A percentile compares a stretch with the other conserved stretches of the same genome.
Evolutionary conservation across 768 basidiomycete genomes (phyloP).

Genomic region (Heimioporus sp.): DNA sequence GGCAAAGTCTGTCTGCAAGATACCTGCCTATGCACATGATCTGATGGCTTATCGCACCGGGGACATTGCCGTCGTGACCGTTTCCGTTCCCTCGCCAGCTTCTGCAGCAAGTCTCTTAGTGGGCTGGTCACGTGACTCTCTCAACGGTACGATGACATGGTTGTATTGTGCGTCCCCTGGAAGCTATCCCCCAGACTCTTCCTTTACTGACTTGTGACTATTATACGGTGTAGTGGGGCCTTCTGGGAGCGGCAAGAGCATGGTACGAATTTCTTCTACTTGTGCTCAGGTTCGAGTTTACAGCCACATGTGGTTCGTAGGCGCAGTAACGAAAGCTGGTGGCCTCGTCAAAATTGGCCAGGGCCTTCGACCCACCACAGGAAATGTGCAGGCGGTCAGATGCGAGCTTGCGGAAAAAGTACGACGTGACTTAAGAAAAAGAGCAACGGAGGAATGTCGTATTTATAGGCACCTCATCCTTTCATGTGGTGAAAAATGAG

Average conservation of each 20-base stretch:
- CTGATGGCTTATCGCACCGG: no score
- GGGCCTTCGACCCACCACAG: neutral
- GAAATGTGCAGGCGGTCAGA: conserved; percentile 9
- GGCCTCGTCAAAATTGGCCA: neutral
- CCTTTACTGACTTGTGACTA: conserved; percentile 1
- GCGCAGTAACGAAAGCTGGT: neutral
- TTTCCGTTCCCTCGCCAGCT: no score
- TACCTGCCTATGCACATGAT: no score
- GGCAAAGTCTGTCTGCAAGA: no score
- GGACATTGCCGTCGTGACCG: no score
- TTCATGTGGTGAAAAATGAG: neutral
- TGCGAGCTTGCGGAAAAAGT: conserved; percentile 1
- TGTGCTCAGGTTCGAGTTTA: neutral
- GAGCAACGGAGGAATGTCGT: conserved; percentile 6
- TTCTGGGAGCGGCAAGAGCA: conserved; percentile 18
- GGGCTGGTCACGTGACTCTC: no score
- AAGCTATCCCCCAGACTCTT: no score
- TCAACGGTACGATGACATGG: conserved; percentile 19
- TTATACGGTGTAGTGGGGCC: conserved; percentile 15
- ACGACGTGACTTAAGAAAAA: neutral
- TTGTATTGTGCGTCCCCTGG: conserved; percentile 16
- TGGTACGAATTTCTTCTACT: conserved; percentile 4
- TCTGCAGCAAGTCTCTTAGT: no score
- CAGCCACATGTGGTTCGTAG: conserved; percentile 7
- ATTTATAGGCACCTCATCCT: conserved; percentile 23